Evolutionary conservation across 2,329 filamentous ascomycete genomes (phyloP).

Genomic region (Neocucurbitaria cava): DNA sequence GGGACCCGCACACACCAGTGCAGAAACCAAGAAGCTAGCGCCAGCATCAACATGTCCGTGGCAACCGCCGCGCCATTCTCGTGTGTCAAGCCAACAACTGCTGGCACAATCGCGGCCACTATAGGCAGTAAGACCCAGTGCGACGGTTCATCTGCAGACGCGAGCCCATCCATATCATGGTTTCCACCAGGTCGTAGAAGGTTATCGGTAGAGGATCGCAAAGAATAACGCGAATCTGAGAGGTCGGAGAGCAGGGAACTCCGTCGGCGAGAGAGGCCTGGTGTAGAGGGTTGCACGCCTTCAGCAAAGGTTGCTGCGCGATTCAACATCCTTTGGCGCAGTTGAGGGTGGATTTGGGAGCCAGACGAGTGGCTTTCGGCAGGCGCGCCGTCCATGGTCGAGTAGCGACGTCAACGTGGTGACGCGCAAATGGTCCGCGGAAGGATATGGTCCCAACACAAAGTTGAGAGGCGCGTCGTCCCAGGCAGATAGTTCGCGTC

Average conservation of each 20-base stretch:
- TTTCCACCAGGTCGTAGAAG: slow-evolving; percentile 62
- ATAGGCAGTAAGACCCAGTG: slow-evolving; percentile 83
- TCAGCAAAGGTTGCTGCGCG: slow-evolving; percentile 46
- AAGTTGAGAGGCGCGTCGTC: slow-evolving; percentile 8
- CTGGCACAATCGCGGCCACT: slow-evolving; percentile 82
- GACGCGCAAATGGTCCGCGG: slow-evolving; percentile 4
- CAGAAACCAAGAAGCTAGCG: slow-evolving; percentile 81
- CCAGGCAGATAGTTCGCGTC: slow-evolving; percentile 4
- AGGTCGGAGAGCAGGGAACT: slow-evolving; percentile 82
- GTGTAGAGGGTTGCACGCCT: slow-evolving; percentile 29
- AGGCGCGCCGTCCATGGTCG: slow-evolving; percentile 37
- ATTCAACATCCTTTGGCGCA: slow-evolving; percentile 46
- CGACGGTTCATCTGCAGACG: slow-evolving; percentile 62
- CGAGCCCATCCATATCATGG: slow-evolving; percentile 37
- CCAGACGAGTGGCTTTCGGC: slow-evolving; percentile 23
- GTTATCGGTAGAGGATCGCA: slow-evolving; percentile 73
- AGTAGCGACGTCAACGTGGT: slow-evolving; percentile 10
- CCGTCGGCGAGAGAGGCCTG: slow-evolving; percentile 60
- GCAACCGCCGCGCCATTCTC: slow-evolving; percentile 82
- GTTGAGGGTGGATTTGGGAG: slow-evolving; percentile 35
- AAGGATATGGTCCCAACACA: neutral
- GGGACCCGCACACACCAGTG: slow-evolving; percentile 92
- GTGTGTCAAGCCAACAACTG: slow-evolving; percentile 83
- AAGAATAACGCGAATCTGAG: slow-evolving; percentile 70
- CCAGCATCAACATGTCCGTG: slow-evolving; percentile 83